These are phyloP conservation scores for Nadsonia fulvescens DNA, from an alignment of 805 yeast genomes.

Conservation along the genomic window DNA sequence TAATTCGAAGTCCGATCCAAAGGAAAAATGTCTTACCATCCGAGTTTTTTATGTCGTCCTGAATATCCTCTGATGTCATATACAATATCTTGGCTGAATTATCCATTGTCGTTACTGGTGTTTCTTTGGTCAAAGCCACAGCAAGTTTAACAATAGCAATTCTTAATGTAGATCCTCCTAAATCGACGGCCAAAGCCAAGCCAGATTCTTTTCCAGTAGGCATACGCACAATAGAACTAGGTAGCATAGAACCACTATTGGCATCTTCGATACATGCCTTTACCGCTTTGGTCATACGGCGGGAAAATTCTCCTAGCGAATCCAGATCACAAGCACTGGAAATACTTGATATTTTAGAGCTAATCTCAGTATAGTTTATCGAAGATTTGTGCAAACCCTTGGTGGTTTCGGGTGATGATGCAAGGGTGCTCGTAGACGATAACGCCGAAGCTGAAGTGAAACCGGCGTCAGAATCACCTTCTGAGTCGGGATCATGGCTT, in stretches of 20 bases:
- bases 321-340: constrained; percentile 1
- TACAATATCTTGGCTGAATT: constrained; percentile 7
- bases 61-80: constrained; percentile 10
- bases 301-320: constrained; percentile 7
- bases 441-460: too few species aligned
- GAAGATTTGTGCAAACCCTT: too few species aligned
- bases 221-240: constrained; percentile 56
- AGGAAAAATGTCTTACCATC: constrained; percentile 16
- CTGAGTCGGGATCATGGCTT: too few species aligned
- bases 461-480: too few species aligned
- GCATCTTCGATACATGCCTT: constrained; percentile 2
- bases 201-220: constrained; percentile 74
- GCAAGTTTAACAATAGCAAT: constrained; percentile 65
- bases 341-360: too few species aligned
- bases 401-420: too few species aligned
- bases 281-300: constrained; percentile 6
- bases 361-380: too few species aligned
- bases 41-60: constrained; percentile 12
- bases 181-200: constrained; percentile 60
- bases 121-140: too few species aligned
- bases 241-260: constrained; percentile 40
- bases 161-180: constrained; percentile 84
- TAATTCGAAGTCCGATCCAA: constrained; percentile 17
- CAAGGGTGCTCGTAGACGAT: too few species aligned
- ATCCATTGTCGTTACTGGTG: too few species aligned